Evolutionary conservation across 345 rosid genomes (phyloP).

Genomic region (Ceriops tagal): DNA sequence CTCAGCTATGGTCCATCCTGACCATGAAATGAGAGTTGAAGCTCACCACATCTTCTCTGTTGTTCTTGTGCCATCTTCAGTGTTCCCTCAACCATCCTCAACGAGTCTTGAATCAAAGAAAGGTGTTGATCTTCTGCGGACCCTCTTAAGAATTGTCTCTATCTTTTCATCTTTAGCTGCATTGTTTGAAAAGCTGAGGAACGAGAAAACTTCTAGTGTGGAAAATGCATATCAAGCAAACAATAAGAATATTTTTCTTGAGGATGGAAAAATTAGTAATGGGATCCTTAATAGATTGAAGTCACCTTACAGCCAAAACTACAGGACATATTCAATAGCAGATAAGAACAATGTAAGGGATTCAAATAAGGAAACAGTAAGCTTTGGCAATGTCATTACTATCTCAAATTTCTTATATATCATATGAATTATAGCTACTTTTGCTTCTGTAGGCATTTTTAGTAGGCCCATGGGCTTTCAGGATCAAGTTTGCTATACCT

Average conservation of each 20-base stretch:
- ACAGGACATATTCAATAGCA: constrained; percentile 6
- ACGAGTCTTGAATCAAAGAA: constrained; percentile 38
- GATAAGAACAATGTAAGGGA: constrained; percentile 25
- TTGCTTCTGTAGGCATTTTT: neutral
- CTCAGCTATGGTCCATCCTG: constrained; percentile 92
- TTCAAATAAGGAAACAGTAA: constrained; percentile 43
- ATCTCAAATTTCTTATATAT: neutral
- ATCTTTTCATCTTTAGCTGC: constrained; percentile 99
- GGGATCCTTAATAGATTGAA: constrained; percentile 50
- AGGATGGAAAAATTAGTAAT: constrained; percentile 35
- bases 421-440: neutral
- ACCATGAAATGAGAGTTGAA: constrained; percentile 78
- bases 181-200: constrained; percentile 81
- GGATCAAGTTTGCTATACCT: no score
- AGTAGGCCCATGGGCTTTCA: no score
- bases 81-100: constrained; percentile 55
- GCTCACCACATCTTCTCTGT: constrained; percentile 92
- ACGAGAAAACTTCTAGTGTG: constrained; percentile 41
- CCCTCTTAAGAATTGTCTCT: constrained; percentile 87
- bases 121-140: constrained; percentile 55
- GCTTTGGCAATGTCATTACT: constrained; percentile 18
- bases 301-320: constrained; percentile 46
- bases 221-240: constrained; percentile 33
- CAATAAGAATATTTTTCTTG: constrained; percentile 25
- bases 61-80: constrained; percentile 88